Evolutionary conservation across 2,329 filamentous ascomycete species (phyloP), one percentile per base, ranked within the genome.

Genomic region (Lachnellula hyalina): DNA sequence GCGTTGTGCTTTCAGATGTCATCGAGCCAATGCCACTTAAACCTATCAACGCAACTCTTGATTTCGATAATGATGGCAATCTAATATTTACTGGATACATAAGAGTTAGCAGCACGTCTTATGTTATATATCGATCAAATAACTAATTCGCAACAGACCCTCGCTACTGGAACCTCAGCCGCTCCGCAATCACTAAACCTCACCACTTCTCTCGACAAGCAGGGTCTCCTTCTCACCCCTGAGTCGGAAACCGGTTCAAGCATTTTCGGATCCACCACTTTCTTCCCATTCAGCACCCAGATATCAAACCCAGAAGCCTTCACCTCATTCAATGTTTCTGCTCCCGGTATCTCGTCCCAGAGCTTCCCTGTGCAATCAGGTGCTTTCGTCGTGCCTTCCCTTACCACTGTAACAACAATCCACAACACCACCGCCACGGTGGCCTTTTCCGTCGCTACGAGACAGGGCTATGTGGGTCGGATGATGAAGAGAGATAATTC

Each of bases 11-110:
- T 3, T 75, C 76, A 0, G 76, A 77, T 34, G 73, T 77, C 1
- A 75, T 85, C 53, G 68, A 68, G 3, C 79, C 81, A 0, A 83
- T 83, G 65, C 71, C 72, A 5, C 73, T 84, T 62, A 85, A 85
- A 72, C 82, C 82, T 4, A 77, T 81, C 41, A 73, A 75, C 52
- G 50, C 54, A 9, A 62, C 54, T 11, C 54, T 63, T 25, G 61
- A 65, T 45, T 61, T 65, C 25, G 52, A 58, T 17, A 4, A 7
- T 7, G 12, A 34, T 38, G 61, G 58, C 28, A 54, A 48, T 11
- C 28, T 63, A 8, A 32, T 59, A 1, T 61, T 65, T n/a, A 57
- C 48, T 4, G 62, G 63, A 0, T 52, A 47, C 25, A 60, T 65
- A 21, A 52, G 62, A 41, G 63, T 65, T 56, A 42, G 56, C 19